phyloP scores from a whole-genome alignment of 768 basidiomycete species.

The Omphalotus guepiniiformis region DNA sequence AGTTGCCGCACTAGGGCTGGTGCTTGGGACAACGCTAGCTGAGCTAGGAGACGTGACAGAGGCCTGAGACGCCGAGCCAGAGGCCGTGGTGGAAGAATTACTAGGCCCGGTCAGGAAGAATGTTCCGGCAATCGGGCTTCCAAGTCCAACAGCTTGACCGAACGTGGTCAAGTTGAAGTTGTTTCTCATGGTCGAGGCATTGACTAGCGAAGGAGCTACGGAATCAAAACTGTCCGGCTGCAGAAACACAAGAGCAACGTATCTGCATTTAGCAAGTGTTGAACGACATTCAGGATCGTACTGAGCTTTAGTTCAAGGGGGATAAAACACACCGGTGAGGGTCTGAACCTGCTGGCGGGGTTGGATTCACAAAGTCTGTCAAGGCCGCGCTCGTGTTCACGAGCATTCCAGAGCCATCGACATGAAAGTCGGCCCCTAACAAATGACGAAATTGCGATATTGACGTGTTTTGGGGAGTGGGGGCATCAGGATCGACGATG shows the following conservation, averaged over 20 bases:
- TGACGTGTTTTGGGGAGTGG: slow-evolving; percentile 33
- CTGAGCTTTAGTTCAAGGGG: background rate
- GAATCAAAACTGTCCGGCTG: slow-evolving; percentile 18
- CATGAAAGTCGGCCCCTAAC: slow-evolving; percentile 33
- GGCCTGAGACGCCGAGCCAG: slow-evolving; percentile 9
- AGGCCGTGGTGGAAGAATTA: slow-evolving; percentile 15
- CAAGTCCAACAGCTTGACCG: slow-evolving; percentile 27
- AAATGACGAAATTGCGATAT: slow-evolving; percentile 37
- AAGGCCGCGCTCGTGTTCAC: slow-evolving; percentile 36
- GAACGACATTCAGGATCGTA: background rate
- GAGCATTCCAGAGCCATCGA: slow-evolving; percentile 26
- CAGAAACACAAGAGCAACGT: slow-evolving; percentile 20
- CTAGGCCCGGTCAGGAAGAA: slow-evolving; percentile 38
- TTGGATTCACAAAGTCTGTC: slow-evolving; percentile 34
- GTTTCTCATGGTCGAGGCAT: slow-evolving; percentile 28
- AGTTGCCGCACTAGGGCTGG: no score
- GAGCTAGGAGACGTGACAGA: background rate
- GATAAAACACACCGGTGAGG: slow-evolving; percentile 35
- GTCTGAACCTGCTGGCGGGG: slow-evolving; percentile 37
- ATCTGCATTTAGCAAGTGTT: slow-evolving; percentile 11
- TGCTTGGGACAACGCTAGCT: background rate
- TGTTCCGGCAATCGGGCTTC: slow-evolving; percentile 36
- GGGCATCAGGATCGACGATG: slow-evolving; percentile 41
- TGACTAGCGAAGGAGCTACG: slow-evolving; percentile 21
- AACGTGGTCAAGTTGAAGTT: slow-evolving; percentile 39